Conservation (phyloP, 2,329 filamentous ascomycete genomes). For the Coleophoma eucalyptorum region DNA sequence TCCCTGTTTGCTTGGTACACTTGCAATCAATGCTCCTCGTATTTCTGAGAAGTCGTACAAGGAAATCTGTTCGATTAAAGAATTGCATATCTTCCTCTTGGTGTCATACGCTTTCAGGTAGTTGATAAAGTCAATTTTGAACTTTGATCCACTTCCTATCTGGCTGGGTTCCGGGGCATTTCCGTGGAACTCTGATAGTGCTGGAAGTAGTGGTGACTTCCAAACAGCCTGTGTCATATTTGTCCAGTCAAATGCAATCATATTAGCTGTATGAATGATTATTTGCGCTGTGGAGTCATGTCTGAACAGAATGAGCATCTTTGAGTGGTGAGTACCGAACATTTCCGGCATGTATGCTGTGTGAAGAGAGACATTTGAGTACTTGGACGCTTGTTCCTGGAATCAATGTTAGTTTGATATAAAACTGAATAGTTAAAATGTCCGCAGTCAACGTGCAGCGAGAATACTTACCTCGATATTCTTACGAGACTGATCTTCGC, state of each 20-base stretch:
- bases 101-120: slow-evolving; percentile 71
- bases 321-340: slow-evolving; percentile 76
- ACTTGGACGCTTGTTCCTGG: slow-evolving; percentile 57
- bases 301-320: slow-evolving; percentile 77
- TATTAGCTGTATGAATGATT: slow-evolving; percentile 85
- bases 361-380: slow-evolving; percentile 67
- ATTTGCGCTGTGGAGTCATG: slow-evolving; percentile 75
- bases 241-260: slow-evolving; percentile 83
- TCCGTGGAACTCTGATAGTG: neutral
- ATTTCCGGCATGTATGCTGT: slow-evolving; percentile 76
- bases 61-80: slow-evolving; percentile 53
- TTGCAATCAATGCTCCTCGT: slow-evolving; percentile 70
- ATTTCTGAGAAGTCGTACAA: slow-evolving; percentile 68
- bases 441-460: slow-evolving; percentile 12
- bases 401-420: slow-evolving; percentile 26
- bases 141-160: slow-evolving; percentile 60
- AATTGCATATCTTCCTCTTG: slow-evolving; percentile 45
- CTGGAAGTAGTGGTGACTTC: slow-evolving; percentile 67
- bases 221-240: slow-evolving; percentile 87
- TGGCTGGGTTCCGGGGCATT: slow-evolving; percentile 10
- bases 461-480: slow-evolving; percentile 35
- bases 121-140: slow-evolving; percentile 70
- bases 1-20: slow-evolving; percentile 67
- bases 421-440: neutral
- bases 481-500: slow-evolving; percentile 52